These are phyloP conservation scores for Sclerotinia subarctica DNA, from an alignment of 2,329 filamentous ascomycete species.

Conservation along the genomic window DNA sequence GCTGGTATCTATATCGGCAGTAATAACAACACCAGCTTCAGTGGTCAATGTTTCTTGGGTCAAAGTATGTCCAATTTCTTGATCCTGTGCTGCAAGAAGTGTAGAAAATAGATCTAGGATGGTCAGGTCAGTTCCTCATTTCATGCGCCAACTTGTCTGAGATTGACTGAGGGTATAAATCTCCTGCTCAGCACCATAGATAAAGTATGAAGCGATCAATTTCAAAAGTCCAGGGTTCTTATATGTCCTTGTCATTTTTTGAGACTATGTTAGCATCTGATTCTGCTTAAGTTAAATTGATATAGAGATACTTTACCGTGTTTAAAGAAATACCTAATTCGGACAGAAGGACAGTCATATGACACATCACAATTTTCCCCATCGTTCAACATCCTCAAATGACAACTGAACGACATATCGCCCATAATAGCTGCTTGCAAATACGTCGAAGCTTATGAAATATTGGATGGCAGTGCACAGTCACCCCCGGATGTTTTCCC, in stretches of 20 bases:
- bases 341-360: background rate
- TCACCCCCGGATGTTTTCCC: background rate
- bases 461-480: background rate
- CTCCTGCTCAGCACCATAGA: background rate
- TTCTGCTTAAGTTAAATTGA: background rate
- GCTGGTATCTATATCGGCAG: constrained; percentile 6
- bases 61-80: background rate
- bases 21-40: constrained; percentile 6
- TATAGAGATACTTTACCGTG: background rate
- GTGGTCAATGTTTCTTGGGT: background rate
- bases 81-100: constrained; percentile 1
- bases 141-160: background rate
- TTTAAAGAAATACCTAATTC: background rate
- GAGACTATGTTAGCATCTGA: background rate
- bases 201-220: background rate
- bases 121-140: background rate
- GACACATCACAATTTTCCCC: background rate
- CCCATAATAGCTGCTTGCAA: constrained; percentile 2
- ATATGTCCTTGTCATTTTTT: constrained; percentile 4
- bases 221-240: background rate
- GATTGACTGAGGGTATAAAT: background rate
- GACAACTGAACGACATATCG: background rate
- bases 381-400: background rate
- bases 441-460: background rate
- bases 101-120: constrained; percentile 7